These are phyloP conservation scores for Luffa acutangula DNA, from an alignment of 306 rosid species.

Conservation along the genomic window DNA sequence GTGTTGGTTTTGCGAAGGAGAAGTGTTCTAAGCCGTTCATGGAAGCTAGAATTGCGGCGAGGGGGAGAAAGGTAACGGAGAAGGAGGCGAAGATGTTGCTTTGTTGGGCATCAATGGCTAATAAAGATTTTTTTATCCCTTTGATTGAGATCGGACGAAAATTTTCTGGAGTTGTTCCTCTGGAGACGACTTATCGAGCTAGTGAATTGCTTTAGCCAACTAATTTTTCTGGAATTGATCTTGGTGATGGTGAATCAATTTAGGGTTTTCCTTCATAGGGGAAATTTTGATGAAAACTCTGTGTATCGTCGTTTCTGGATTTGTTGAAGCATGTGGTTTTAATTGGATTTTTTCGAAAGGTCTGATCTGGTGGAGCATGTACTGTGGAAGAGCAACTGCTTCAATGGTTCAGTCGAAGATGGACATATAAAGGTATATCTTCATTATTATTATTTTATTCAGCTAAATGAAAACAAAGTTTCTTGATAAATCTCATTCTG, in stretches of 20 bases:
- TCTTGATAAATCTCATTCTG: background rate
- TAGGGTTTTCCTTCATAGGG: background rate
- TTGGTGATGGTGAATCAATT: background rate
- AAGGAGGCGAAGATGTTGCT: constrained; percentile 36
- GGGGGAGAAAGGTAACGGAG: constrained; percentile 14
- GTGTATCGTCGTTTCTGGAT: background rate
- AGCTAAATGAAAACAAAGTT: background rate
- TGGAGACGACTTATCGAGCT: constrained; percentile 34
- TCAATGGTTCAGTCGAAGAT: background rate
- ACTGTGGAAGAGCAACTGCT: background rate
- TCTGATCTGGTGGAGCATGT: background rate
- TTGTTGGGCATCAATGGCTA: constrained; percentile 27
- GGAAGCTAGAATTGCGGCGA: constrained; percentile 47
- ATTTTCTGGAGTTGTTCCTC: background rate
- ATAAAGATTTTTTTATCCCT: constrained; percentile 9
- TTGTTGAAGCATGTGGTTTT: background rate
- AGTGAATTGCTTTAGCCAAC: constrained; percentile 27
- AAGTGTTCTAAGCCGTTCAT: constrained; percentile 51
- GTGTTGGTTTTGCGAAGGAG: constrained; percentile 42
- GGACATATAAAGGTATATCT: background rate
- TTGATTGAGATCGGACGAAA: constrained; percentile 17
- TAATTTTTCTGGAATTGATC: background rate
- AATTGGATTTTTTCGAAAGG: background rate
- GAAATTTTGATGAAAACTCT: background rate
- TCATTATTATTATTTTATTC: background rate